Evolutionary conservation across 2,329 filamentous ascomycete genomes (phyloP).

Genomic region (Fusarium austroafricanum): DNA sequence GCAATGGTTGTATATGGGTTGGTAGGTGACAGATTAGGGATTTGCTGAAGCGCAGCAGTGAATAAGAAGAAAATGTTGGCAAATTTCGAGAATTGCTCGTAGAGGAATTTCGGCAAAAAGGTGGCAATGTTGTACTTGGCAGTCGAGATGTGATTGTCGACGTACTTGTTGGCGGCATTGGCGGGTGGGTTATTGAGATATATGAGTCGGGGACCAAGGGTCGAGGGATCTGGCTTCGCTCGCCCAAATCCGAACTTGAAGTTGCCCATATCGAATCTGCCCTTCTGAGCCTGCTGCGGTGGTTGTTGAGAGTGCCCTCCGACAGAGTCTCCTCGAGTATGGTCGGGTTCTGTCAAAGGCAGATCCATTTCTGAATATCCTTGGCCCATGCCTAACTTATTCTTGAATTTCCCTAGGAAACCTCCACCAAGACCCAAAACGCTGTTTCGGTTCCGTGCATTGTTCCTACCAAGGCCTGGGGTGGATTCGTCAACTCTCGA

Average conservation of each 20-base stretch:
- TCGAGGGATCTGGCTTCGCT: conserved; percentile 87
- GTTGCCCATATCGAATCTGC: conserved; percentile 72
- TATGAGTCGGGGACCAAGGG: conserved; percentile 90
- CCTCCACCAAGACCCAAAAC: conserved; percentile 89
- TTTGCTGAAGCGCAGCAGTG: conserved; percentile 93
- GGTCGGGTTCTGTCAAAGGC: conserved; percentile 82
- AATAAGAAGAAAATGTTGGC: conserved; percentile 99
- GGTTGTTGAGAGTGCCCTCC: conserved; percentile 57
- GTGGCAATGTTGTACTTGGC: conserved; percentile 96
- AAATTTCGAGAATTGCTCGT: conserved; percentile 99
- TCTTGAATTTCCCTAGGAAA: conserved; percentile 87
- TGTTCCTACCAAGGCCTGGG: conserved; percentile 53
- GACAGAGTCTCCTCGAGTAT: conserved; percentile 54
- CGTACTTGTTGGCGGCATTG: conserved; percentile 88
- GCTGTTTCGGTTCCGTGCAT: conserved; percentile 85
- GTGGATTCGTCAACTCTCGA: conserved; percentile 68
- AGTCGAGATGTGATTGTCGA: conserved; percentile 97
- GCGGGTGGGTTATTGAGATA: conserved; percentile 96
- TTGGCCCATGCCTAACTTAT: conserved; percentile 86
- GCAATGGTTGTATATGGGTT: conserved; percentile 97
- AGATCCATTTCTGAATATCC: conserved; percentile 98
- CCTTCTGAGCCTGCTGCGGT: conserved; percentile 52
- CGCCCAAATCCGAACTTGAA: conserved; percentile 95
- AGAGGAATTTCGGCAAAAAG: conserved; percentile 95
- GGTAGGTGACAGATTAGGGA: conserved; percentile 93